These are phyloP conservation scores for Tetraselmis chui DNA, from an alignment of 139 green algal species.

Conservation along the genomic window DNA sequence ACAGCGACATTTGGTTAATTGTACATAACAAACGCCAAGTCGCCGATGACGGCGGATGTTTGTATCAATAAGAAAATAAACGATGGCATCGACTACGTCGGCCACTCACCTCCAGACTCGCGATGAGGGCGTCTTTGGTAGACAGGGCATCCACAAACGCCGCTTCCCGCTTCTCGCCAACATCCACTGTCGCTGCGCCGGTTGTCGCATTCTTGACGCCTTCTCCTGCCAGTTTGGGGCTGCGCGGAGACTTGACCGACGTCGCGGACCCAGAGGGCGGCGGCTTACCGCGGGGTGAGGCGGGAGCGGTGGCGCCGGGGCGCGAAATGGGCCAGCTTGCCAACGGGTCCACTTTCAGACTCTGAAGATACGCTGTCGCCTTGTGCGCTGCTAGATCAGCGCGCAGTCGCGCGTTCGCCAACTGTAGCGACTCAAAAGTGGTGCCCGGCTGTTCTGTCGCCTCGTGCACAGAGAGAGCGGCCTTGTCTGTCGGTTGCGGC, in stretches of 20 bases:
- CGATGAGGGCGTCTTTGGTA: not conserved
- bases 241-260: not conserved
- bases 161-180: not conserved
- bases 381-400: constrained; percentile 51
- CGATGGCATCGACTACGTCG: too few relatives aligned
- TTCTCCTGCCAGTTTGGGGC: too few relatives aligned
- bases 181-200: too few relatives aligned
- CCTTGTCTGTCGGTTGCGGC: too few relatives aligned
- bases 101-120: not conserved
- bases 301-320: not conserved
- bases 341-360: not conserved
- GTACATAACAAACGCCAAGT: not conserved
- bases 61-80: too few relatives aligned
- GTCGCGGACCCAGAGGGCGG: not conserved
- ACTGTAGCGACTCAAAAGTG: constrained; percentile 12
- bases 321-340: not conserved
- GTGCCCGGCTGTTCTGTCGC: not conserved
- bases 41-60: not conserved
- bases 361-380: constrained; percentile 12
- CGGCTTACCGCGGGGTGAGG: not conserved
- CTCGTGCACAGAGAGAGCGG: not conserved
- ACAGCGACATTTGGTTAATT: not conserved
- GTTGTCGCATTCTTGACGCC: too few relatives aligned
- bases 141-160: not conserved
- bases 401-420: constrained; percentile 60